Evolutionary conservation across 2,329 filamentous ascomycete species (phyloP).

Genomic region (Pestalotiopsis sp.): DNA sequence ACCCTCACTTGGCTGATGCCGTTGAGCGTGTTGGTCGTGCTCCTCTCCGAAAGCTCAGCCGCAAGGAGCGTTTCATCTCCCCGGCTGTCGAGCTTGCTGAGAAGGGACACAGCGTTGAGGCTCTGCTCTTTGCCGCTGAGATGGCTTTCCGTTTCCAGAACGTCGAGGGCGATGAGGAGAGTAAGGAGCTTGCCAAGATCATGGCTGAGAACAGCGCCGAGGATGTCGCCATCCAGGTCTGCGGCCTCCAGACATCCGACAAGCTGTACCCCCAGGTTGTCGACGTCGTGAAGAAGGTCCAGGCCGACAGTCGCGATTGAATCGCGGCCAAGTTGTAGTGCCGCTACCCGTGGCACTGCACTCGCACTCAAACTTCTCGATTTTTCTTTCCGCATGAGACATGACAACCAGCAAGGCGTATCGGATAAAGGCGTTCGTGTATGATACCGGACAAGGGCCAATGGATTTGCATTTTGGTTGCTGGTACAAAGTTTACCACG

Average conservation of each 20-base stretch:
- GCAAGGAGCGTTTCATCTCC: slow-evolving; percentile 94
- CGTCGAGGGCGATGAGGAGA: slow-evolving; percentile 90
- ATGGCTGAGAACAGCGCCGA: slow-evolving; percentile 74
- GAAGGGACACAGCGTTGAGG: slow-evolving; percentile 70
- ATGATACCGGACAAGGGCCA: slow-evolving; percentile 11
- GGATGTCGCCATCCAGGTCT: slow-evolving; percentile 78
- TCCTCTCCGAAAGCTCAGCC: slow-evolving; percentile 88
- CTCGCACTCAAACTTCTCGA: background rate
- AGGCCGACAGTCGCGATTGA: slow-evolving; percentile 61
- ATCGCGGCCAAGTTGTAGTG: slow-evolving; percentile 16
- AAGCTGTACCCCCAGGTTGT: slow-evolving; percentile 78
- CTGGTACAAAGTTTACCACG: background rate
- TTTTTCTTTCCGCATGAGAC: slow-evolving; percentile 7
- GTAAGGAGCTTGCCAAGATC: slow-evolving; percentile 80
- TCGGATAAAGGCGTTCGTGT: slow-evolving; percentile 13
- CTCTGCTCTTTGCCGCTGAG: slow-evolving; percentile 81
- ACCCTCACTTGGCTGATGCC: slow-evolving; percentile 88
- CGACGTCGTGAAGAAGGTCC: slow-evolving; percentile 80
- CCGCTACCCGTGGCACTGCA: background rate
- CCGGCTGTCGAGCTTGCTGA: slow-evolving; percentile 90
- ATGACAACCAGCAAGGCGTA: slow-evolving; percentile 9
- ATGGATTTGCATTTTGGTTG: slow-evolving; percentile 6
- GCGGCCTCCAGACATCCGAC: slow-evolving; percentile 75
- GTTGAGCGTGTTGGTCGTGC: slow-evolving; percentile 95
- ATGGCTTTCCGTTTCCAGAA: slow-evolving; percentile 96